Evolutionary conservation across 345 rosid genomes (phyloP).

Genomic region (Mallotus nudiflorus): DNA sequence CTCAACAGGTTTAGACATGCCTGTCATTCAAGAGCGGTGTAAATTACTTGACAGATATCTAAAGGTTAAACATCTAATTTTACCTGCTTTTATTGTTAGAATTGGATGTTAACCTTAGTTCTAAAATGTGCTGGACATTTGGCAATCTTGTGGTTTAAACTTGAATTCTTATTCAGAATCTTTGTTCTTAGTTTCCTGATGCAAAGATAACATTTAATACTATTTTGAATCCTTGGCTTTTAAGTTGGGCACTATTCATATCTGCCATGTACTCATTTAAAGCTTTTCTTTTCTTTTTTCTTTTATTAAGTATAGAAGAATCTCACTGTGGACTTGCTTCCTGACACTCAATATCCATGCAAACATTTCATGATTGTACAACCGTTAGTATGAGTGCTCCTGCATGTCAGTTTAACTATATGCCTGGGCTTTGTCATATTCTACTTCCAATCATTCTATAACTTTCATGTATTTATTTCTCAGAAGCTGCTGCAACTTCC

Average conservation of each 20-base stretch:
- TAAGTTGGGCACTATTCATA: background rate
- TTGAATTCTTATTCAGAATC: background rate
- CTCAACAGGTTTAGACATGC: constrained; percentile 81
- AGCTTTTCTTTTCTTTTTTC: background rate
- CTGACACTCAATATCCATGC: background rate
- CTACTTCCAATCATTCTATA: constrained; percentile 2
- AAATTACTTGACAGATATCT: constrained; percentile 77
- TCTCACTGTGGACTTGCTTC: background rate
- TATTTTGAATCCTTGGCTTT: background rate
- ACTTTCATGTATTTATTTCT: constrained; percentile 23
- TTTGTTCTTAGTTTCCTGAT: background rate
- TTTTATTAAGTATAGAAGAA: background rate
- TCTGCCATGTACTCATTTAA: background rate
- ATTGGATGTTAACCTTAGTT: background rate
- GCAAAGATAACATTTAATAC: background rate
- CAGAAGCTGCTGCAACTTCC: constrained; percentile 93
- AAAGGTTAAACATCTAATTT: constrained; percentile 58
- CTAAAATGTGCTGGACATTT: background rate
- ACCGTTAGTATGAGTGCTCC: constrained; percentile 3
- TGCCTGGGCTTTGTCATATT: background rate
- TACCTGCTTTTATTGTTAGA: background rate
- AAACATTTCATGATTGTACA: background rate
- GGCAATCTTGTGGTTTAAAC: too few species aligned
- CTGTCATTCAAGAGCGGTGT: constrained; percentile 88
- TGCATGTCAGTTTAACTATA: constrained; percentile 2